A percentile compares a stretch with the other conserved stretches of the same genome.
These are phyloP conservation scores for Discostella stelligera DNA, from an alignment of 352 stramenopile species.

Conservation along the genomic window DNA sequence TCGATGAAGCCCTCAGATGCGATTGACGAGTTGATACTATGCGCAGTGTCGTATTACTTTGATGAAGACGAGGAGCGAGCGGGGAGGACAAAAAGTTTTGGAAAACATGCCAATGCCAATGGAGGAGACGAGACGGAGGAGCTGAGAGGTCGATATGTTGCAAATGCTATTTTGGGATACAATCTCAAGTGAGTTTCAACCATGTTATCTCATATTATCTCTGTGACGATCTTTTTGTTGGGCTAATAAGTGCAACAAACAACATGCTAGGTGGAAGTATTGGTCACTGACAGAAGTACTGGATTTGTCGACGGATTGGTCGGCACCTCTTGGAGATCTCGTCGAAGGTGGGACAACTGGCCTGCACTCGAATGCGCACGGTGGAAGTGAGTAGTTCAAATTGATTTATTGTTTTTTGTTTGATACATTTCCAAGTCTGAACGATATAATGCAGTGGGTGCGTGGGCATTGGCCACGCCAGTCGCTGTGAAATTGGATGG, in stretches of 20 bases:
- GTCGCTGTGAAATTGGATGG: constrained; percentile 71
- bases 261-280: constrained; percentile 43
- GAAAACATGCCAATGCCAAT: constrained; percentile 61
- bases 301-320: constrained; percentile 74
- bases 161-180: constrained; percentile 71
- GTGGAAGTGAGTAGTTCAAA: constrained; percentile 30
- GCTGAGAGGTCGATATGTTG: constrained; percentile 62
- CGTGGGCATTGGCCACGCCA: constrained; percentile 71
- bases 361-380: constrained; percentile 40
- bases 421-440: constrained; percentile 6
- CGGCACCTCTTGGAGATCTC: constrained; percentile 58
- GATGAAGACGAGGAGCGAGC: constrained; percentile 80
- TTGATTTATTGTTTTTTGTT: not conserved
- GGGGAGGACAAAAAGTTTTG: constrained; percentile 50
- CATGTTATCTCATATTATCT: not conserved
- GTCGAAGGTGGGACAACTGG: constrained; percentile 38
- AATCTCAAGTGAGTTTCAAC: constrained; percentile 38
- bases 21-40: constrained; percentile 63
- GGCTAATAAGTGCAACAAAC: not conserved
- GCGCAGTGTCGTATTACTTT: constrained; percentile 78
- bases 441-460: constrained; percentile 48
- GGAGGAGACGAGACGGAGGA: constrained; percentile 75
- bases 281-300: constrained; percentile 68
- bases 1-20: constrained; percentile 35
- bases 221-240: not conserved